These are phyloP conservation scores for Oryza meyeriana DNA, from an alignment of 176 grass and related monocot genomes.

Conservation along the genomic window DNA sequence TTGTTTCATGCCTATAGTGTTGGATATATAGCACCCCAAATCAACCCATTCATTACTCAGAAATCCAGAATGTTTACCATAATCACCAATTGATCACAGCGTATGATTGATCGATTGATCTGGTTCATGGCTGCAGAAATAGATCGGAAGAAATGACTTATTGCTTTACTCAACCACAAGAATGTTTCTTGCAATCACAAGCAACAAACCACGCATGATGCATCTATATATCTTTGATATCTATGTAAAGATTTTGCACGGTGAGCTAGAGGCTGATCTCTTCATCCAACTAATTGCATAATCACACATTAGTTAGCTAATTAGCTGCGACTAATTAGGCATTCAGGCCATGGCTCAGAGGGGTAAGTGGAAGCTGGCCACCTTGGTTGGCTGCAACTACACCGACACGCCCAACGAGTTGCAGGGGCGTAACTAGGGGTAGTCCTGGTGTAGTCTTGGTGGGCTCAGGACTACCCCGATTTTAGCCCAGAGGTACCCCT, in stretches of 20 bases:
- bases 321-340: neutral
- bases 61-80: neutral
- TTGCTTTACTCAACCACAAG: conserved; percentile 15
- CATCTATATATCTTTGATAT: neutral
- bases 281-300: neutral
- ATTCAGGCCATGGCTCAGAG: neutral
- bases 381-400: conserved; percentile 90
- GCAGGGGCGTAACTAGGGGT: too few relatives aligned
- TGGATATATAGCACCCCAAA: neutral
- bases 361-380: conserved; percentile 46
- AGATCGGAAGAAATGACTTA: neutral
- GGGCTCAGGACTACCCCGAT: too few relatives aligned
- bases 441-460: too few relatives aligned
- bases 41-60: neutral
- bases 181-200: conserved; percentile 19
- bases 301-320: neutral
- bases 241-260: neutral
- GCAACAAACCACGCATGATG: neutral
- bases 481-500: too few relatives aligned
- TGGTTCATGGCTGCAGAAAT: neutral
- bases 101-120: neutral
- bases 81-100: neutral
- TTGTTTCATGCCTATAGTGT: neutral
- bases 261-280: neutral
- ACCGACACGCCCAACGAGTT: conserved; percentile 43